These are phyloP conservation scores for Fusarium subglutinans DNA, from an alignment of 2,329 filamentous ascomycete genomes.

Conservation along the genomic window DNA sequence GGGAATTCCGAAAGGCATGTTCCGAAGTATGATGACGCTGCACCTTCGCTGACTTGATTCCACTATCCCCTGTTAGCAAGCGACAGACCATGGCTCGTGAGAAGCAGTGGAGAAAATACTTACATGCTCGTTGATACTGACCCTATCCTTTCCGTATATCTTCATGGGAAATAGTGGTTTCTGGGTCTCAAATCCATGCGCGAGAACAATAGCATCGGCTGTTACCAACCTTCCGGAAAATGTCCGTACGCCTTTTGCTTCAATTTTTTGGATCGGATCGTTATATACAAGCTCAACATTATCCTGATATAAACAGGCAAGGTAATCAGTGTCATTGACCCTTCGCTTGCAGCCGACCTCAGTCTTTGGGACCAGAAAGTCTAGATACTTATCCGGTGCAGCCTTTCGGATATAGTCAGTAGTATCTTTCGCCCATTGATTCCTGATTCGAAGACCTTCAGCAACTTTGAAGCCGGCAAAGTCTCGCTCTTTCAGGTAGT, in stretches of 20 bases:
- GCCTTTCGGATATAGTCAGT: slow-evolving; percentile 41
- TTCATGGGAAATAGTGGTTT: slow-evolving; percentile 58
- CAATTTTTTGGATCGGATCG: slow-evolving; percentile 26
- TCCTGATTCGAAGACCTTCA: slow-evolving; percentile 22
- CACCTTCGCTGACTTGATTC: slow-evolving; percentile 36
- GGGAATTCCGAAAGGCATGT: slow-evolving; percentile 58
- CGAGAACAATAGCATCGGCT: slow-evolving; percentile 54
- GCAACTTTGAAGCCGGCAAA: slow-evolving; percentile 37
- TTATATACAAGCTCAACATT: slow-evolving; percentile 45
- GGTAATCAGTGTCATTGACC: slow-evolving; percentile 48
- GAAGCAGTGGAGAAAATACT: slow-evolving; percentile 5
- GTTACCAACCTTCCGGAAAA: slow-evolving; percentile 29
- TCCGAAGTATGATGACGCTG: slow-evolving; percentile 56
- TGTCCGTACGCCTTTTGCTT: slow-evolving; percentile 25
- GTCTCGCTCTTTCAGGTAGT: slow-evolving; percentile 34
- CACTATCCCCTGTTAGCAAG: slow-evolving; percentile 37
- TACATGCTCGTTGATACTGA: slow-evolving; percentile 53
- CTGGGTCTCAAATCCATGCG: slow-evolving; percentile 59
- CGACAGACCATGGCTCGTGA: slow-evolving; percentile 4
- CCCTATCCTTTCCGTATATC: slow-evolving; percentile 54
- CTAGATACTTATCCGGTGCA: slow-evolving; percentile 43
- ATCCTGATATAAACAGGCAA: slow-evolving; percentile 40
- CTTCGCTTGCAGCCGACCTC: slow-evolving; percentile 50
- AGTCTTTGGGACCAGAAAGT: slow-evolving; percentile 45
- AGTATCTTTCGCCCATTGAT: slow-evolving; percentile 19